A percentile compares a stretch with the other conserved stretches of the same genome.
These are phyloP conservation scores for Carallia brachiata DNA, from an alignment of 345 rosid species.

Conservation along the genomic window DNA sequence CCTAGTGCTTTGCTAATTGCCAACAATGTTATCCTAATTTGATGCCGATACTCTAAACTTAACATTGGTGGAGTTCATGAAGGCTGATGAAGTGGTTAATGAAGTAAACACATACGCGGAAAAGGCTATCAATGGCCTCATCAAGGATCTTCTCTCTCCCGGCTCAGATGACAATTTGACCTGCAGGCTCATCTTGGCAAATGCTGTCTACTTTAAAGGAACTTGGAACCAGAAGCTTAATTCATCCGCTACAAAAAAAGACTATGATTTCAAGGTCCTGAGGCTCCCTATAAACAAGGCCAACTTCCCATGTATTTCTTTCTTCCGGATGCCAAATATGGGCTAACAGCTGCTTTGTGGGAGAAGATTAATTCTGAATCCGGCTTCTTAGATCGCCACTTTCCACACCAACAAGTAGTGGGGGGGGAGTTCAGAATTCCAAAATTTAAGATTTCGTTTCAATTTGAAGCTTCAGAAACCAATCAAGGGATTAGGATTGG, in stretches of 20 bases:
- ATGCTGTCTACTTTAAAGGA: slow-evolving; percentile 84
- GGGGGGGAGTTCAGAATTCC: slow-evolving; percentile 53
- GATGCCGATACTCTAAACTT: not conserved
- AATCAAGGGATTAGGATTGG: slow-evolving; percentile 51
- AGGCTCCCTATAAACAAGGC: slow-evolving; percentile 74
- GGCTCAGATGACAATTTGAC: slow-evolving; percentile 55
- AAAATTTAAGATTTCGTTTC: slow-evolving; percentile 53
- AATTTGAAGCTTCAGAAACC: slow-evolving; percentile 52
- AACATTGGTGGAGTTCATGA: slow-evolving; percentile 14
- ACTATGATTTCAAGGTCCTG: slow-evolving; percentile 65
- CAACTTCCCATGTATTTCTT: slow-evolving; percentile 69
- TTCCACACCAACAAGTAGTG: slow-evolving; percentile 35
- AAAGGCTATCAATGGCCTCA: slow-evolving; percentile 66
- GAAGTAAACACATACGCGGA: slow-evolving; percentile 82
- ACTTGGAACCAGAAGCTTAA: slow-evolving; percentile 74
- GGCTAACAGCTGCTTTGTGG: slow-evolving; percentile 48
- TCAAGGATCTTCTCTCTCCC: slow-evolving; percentile 66
- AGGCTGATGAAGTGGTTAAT: slow-evolving; percentile 61
- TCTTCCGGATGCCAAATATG: slow-evolving; percentile 65
- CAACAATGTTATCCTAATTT: not conserved
- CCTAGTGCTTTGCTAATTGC: no score
- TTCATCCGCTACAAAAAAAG: slow-evolving; percentile 45
- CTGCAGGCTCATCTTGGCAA: slow-evolving; percentile 53
- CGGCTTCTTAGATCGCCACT: slow-evolving; percentile 49
- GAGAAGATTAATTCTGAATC: slow-evolving; percentile 44